Percentiles rank a stretch among this genome's conserved stretches.
These are phyloP conservation scores for Nakazawaea ernobii DNA, from an alignment of 805 yeast genomes.

Conservation along the genomic window DNA sequence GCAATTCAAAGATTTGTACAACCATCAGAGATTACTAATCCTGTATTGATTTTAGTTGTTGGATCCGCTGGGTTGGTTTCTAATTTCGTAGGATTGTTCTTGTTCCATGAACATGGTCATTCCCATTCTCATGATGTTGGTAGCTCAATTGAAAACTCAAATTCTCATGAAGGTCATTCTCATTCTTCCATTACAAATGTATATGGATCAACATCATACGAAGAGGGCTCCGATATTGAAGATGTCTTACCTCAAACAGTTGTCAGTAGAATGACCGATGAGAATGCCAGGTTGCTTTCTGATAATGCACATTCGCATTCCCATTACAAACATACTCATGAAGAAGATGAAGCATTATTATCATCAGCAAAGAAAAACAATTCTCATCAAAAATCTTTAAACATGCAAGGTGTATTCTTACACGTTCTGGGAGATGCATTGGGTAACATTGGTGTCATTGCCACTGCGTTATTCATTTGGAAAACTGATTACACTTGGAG, in stretches of 20 bases:
- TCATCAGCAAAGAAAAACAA: slow-evolving; percentile 8
- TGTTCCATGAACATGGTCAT: slow-evolving; percentile 86
- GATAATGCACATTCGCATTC: slow-evolving; percentile 14
- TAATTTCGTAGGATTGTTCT: slow-evolving; percentile 73
- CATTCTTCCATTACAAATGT: not conserved
- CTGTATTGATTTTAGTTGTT: slow-evolving; percentile 75
- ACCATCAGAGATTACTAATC: slow-evolving; percentile 75
- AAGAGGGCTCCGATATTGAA: slow-evolving; percentile 12
- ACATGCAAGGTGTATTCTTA: slow-evolving; percentile 95
- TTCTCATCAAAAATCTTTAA: slow-evolving; percentile 56
- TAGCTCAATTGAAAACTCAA: not conserved
- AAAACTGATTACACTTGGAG: slow-evolving; percentile 87
- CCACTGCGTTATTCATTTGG: slow-evolving; percentile 90
- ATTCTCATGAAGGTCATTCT: not conserved
- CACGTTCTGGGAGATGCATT: slow-evolving; percentile 96
- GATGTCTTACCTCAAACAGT: slow-evolving; percentile 17
- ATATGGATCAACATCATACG: slow-evolving; percentile 8
- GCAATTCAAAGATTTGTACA: slow-evolving; percentile 84
- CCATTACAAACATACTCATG: slow-evolving; percentile 13
- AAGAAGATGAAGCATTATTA: slow-evolving; percentile 9
- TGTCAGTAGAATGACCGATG: slow-evolving; percentile 10
- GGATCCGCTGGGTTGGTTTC: slow-evolving; percentile 81
- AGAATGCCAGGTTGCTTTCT: slow-evolving; percentile 9
- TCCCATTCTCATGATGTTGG: slow-evolving; percentile 39
- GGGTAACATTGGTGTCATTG: slow-evolving; percentile 90